phyloP scores from a whole-genome alignment of 495 filamentous ascomycete species.

The Penicillium dipodomyicola region DNA sequence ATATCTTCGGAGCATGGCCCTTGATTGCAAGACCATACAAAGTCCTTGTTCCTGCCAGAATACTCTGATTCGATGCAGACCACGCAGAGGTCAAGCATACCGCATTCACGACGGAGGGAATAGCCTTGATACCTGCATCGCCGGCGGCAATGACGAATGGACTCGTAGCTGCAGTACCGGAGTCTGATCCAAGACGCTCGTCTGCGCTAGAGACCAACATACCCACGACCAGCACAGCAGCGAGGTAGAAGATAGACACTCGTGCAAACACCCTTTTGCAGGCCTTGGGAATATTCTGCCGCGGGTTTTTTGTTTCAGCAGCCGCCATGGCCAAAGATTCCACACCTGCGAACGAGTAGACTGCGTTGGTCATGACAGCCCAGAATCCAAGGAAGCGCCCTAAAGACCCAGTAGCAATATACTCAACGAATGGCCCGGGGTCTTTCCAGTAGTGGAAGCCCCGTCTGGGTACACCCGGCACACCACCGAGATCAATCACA shows the following conservation, averaged over 20 bases:
- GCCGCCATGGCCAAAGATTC: conserved; percentile 53
- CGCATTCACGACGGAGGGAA: conserved; percentile 54
- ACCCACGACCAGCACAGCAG: conserved; percentile 45
- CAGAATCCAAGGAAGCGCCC: conserved; percentile 57
- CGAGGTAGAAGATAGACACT: conserved; percentile 44
- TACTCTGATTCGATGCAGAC: conserved; percentile 51
- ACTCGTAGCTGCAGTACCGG: conserved; percentile 41
- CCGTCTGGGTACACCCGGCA: conserved; percentile 30
- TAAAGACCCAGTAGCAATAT: conserved; percentile 38
- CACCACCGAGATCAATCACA: conserved; percentile 42
- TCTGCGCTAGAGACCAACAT: conserved; percentile 52
- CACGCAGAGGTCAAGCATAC: conserved; percentile 47
- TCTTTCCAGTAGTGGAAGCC: conserved; percentile 53
- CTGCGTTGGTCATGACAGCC: conserved; percentile 57
- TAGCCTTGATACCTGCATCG: conserved; percentile 40
- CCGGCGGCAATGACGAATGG: conserved; percentile 55
- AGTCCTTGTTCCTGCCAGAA: conserved; percentile 47
- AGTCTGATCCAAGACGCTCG: conserved; percentile 42
- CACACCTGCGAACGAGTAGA: conserved; percentile 58
- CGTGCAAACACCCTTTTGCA: conserved; percentile 45
- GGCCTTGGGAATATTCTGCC: conserved; percentile 45
- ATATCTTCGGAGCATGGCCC: conserved; percentile 45
- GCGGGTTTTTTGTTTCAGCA: conserved; percentile 46
- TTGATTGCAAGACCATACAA: conserved; percentile 47
- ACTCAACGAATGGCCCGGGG: conserved; percentile 51